These are phyloP conservation scores for Euptelea pleiosperma DNA, from an alignment of 164 flowering plant genomes.

Conservation along the genomic window DNA sequence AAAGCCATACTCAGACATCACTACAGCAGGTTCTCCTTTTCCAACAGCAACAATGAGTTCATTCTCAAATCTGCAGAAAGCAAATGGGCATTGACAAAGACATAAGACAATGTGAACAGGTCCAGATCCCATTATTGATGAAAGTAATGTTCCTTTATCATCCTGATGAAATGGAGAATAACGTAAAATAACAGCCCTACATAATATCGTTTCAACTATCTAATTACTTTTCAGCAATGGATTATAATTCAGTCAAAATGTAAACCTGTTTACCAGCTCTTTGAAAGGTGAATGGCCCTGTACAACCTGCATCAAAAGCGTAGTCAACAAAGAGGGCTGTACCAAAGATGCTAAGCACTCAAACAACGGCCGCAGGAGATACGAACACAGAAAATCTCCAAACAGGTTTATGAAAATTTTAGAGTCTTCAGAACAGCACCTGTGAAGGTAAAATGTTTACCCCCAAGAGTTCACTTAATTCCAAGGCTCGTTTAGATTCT, in stretches of 20 bases:
- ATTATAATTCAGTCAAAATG: background rate
- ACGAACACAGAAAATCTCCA: background rate
- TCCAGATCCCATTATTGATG: background rate
- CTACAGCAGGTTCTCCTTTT: constrained; percentile 86
- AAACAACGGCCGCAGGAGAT: background rate
- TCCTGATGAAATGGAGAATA: background rate
- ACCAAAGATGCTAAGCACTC: background rate
- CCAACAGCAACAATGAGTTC: constrained; percentile 74
- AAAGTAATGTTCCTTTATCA: background rate
- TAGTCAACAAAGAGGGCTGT: background rate
- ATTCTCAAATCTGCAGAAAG: constrained; percentile 51
- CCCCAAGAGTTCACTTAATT: constrained; percentile 58
- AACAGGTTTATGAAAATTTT: background rate
- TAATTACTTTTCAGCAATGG: background rate
- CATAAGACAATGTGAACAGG: background rate
- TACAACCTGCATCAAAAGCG: constrained; percentile 52
- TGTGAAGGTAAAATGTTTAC: constrained; percentile 55
- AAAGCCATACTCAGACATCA: constrained; percentile 84
- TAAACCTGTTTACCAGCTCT: constrained; percentile 54
- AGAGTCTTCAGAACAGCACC: constrained; percentile 33
- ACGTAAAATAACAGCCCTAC: constrained; percentile 1
- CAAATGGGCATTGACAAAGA: background rate
- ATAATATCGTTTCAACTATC: background rate
- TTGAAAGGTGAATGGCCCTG: constrained; percentile 85
- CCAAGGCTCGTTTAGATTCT: constrained; percentile 70